These are phyloP conservation scores for Chrysosporium queenslandicum DNA, from an alignment of 2,329 filamentous ascomycete genomes.

Conservation along the genomic window DNA sequence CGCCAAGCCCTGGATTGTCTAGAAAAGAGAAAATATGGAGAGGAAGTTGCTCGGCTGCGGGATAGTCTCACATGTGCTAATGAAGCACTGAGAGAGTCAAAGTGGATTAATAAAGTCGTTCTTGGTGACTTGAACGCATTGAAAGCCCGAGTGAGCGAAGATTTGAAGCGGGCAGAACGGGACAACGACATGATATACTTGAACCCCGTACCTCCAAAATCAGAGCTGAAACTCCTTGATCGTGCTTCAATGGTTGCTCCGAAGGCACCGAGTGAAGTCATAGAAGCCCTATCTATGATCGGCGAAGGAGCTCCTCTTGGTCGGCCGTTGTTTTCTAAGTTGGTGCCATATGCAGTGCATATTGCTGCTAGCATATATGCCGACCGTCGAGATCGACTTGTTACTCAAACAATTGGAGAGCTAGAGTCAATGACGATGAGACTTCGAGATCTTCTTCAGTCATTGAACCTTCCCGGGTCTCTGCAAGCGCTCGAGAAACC, in stretches of 20 bases:
- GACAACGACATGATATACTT: constrained; percentile 96
- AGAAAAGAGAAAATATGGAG: constrained; percentile 88
- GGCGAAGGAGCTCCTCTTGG: constrained; percentile 74
- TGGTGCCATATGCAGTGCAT: constrained; percentile 93
- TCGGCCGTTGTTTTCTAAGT: constrained; percentile 72
- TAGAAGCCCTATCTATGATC: constrained; percentile 67
- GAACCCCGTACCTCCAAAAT: constrained; percentile 71
- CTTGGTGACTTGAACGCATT: constrained; percentile 71
- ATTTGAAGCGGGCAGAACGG: constrained; percentile 83
- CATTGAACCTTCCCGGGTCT: constrained; percentile 80
- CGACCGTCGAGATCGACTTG: constrained; percentile 76
- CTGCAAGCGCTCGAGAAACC: constrained; percentile 92
- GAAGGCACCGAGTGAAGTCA: constrained; percentile 69
- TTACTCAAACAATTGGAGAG: constrained; percentile 77
- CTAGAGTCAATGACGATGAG: constrained; percentile 70
- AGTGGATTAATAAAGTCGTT: constrained; percentile 72
- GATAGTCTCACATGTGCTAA: constrained; percentile 75
- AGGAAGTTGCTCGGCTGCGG: constrained; percentile 77
- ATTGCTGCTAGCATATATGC: constrained; percentile 92
- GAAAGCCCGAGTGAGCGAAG: constrained; percentile 72
- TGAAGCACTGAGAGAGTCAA: constrained; percentile 74
- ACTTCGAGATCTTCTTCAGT: constrained; percentile 68
- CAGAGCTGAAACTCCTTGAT: constrained; percentile 75
- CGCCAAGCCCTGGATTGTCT: constrained; percentile 80
- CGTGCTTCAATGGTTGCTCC: constrained; percentile 79